Percentiles rank a stretch among this genome's conserved stretches.
Evolutionary conservation across 2,329 filamentous ascomycete species (phyloP).

Genomic region (Fusarium devonianum): DNA sequence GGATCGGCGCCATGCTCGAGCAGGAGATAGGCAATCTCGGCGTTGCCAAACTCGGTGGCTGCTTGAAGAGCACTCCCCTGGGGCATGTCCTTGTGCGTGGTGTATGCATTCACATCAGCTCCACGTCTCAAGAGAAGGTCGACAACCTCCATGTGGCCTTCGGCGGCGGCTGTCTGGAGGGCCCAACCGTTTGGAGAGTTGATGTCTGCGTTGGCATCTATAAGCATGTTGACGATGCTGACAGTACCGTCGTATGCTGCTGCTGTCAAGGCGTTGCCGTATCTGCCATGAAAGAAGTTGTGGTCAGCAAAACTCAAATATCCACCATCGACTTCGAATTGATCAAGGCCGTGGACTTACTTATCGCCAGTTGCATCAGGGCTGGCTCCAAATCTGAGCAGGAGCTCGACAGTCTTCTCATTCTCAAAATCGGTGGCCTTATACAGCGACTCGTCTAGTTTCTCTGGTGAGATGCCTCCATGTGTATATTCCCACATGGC

Average conservation of each 20-base stretch:
- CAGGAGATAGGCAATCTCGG: constrained; percentile 48
- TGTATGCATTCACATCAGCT: constrained; percentile 47
- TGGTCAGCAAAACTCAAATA: background rate
- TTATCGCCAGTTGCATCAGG: constrained; percentile 50
- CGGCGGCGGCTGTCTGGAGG: constrained; percentile 48
- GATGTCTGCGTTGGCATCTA: constrained; percentile 45
- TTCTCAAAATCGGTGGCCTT: constrained; percentile 51
- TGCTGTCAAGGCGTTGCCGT: constrained; percentile 45
- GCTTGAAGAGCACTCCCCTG: constrained; percentile 51
- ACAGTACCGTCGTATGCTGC: constrained; percentile 49
- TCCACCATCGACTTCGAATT: too few species aligned
- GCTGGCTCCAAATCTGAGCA: constrained; percentile 47
- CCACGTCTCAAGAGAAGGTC: constrained; percentile 45
- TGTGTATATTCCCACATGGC: constrained; percentile 49
- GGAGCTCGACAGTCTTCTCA: constrained; percentile 46
- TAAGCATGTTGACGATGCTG: constrained; percentile 42
- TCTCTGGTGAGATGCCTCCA: constrained; percentile 44
- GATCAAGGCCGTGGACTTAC: constrained; percentile 26
- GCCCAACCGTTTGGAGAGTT: constrained; percentile 49
- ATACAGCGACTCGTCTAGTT: constrained; percentile 47
- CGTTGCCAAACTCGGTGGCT: constrained; percentile 46
- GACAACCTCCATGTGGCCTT: constrained; percentile 48
- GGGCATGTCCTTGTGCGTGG: constrained; percentile 38
- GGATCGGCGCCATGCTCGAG: constrained; percentile 49
- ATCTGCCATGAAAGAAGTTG: background rate